phyloP scores from a whole-genome alignment of 2,329 filamentous ascomycete genomes.

The Biscogniauxia mediterranea region DNA sequence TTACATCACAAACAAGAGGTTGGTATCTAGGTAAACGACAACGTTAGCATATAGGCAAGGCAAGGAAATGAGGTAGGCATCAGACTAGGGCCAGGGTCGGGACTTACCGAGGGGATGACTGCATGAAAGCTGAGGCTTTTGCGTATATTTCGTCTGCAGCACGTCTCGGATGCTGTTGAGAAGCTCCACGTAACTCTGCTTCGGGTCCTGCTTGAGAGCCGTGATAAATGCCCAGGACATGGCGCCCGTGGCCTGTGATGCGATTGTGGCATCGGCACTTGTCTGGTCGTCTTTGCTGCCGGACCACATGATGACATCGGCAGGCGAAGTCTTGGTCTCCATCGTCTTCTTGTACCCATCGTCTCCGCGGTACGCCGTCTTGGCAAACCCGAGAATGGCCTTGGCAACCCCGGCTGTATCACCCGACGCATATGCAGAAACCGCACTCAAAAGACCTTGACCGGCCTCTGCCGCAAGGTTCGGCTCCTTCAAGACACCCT shows the following conservation, averaged over 20 bases:
- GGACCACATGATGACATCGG: constrained; percentile 96
- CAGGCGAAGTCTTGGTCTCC: constrained; percentile 87
- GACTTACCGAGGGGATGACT: constrained; percentile 90
- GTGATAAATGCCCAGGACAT: constrained; percentile 98
- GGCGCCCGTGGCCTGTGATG: constrained; percentile 86
- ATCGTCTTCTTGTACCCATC: constrained; percentile 78
- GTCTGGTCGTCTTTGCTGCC: constrained; percentile 97
- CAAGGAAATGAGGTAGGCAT: constrained; percentile 7
- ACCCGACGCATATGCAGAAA: constrained; percentile 62
- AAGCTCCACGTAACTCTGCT: constrained; percentile 96
- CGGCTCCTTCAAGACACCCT: constrained; percentile 66
- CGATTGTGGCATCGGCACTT: constrained; percentile 90
- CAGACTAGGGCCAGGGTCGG: not conserved
- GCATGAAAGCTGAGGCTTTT: constrained; percentile 96
- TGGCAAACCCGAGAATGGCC: constrained; percentile 79
- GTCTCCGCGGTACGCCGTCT: constrained; percentile 80
- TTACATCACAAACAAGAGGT: constrained; percentile 62
- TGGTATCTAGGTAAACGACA: constrained; percentile 48
- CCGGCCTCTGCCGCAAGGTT: constrained; percentile 68
- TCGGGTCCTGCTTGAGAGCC: constrained; percentile 91
- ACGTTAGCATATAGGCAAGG: constrained; percentile 14
- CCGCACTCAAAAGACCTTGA: constrained; percentile 58
- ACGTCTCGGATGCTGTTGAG: constrained; percentile 96
- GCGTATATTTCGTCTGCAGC: constrained; percentile 79
- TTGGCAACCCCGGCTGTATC: constrained; percentile 81